Evolutionary conservation across 208 protist species (phyloP).

Genomic region (Trypanosoma cruzi): DNA sequence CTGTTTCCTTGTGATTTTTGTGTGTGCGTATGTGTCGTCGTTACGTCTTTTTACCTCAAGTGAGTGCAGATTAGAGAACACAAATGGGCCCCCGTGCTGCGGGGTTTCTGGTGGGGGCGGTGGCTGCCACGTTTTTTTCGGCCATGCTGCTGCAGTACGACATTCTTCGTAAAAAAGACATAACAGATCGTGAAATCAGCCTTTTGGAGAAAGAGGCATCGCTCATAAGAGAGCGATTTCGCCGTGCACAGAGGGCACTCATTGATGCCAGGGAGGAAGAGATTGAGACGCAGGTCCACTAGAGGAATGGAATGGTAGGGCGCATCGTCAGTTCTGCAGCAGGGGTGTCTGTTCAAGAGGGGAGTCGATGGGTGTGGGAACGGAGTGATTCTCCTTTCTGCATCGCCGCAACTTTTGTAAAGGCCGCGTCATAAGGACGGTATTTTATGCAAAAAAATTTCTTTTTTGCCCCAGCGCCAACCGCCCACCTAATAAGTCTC

Average conservation of each 20-base stretch:
- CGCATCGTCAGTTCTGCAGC: too few relatives aligned
- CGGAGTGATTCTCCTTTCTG: too few relatives aligned
- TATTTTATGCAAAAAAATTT: too few relatives aligned
- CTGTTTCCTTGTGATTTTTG: conserved; percentile 2
- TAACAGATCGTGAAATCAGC: conserved; percentile 39
- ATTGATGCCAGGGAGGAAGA: neutral
- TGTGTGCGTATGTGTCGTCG: neutral
- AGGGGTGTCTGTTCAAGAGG: too few relatives aligned
- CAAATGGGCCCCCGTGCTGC: conserved; percentile 49
- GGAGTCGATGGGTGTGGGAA: too few relatives aligned
- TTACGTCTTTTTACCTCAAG: conserved; percentile 6
- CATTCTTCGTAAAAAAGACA: conserved; percentile 34
- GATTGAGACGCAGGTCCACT: neutral
- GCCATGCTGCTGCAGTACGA: conserved; percentile 44
- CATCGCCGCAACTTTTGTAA: too few relatives aligned
- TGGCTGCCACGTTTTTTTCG: conserved; percentile 18
- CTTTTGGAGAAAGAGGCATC: conserved; percentile 26
- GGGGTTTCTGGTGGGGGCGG: conserved; percentile 48
- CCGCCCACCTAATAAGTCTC: too few relatives aligned
- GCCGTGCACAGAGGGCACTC: conserved; percentile 27
- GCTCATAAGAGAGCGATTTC: conserved; percentile 32
- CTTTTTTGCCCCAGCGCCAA: too few relatives aligned
- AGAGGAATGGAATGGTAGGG: neutral
- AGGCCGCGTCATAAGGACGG: too few relatives aligned
- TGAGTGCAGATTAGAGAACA: conserved; percentile 1